Base-by-base conservation (phyloP, 2,329 filamentous ascomycete genomes). In the Sporothrix brasiliensis region DNA sequence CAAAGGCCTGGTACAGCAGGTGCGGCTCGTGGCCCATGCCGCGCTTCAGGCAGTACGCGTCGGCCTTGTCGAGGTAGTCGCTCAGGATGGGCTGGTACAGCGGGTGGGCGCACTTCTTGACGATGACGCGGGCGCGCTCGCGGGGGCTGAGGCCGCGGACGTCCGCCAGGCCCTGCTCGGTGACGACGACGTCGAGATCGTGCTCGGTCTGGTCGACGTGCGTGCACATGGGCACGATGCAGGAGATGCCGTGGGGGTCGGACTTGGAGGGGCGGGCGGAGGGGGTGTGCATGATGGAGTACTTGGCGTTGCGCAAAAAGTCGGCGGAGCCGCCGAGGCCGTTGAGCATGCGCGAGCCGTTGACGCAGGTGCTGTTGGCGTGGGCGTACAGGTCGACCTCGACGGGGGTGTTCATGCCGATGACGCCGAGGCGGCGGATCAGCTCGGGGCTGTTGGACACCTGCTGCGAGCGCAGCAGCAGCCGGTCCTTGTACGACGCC, bases 301-400 rank as follows among this genome's bases (percentile, higher is more conserved):
- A 93, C 81, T 94, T 94, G 72, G 90, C 81, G 75, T 82, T 88
- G 71, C 92, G 88, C 71, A 95, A 83, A 86, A 95, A 95, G 78
- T 95, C 92, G 68, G 92, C 92, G 1, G 88, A 91, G 4, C 92
- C 92, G 66, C 92, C 92, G 7, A 95, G 88, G 13, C 92, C 92
- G 83, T 94, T 94, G 72, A 95, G 86, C 91, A 94, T 95, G 70
- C 93, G 89, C 73, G 87, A 90, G 74, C 93, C 93, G 89, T 95
- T 93, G 27, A 97, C 93, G 77, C 91, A 94, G 69, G 93, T 97
- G 73, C 87, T 90, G 87, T 97, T 97, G 76, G 93, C 93, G 82
- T 97, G 93, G 2, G 93, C 93, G 82, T 97, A 97, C 77, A 97
- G 96, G 81, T 97, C 93, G 19, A 97, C 93, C 81, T 97, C 93